Conservation (phyloP, 2,329 filamentous ascomycete genomes). For the Trichoderma harzianum region DNA sequence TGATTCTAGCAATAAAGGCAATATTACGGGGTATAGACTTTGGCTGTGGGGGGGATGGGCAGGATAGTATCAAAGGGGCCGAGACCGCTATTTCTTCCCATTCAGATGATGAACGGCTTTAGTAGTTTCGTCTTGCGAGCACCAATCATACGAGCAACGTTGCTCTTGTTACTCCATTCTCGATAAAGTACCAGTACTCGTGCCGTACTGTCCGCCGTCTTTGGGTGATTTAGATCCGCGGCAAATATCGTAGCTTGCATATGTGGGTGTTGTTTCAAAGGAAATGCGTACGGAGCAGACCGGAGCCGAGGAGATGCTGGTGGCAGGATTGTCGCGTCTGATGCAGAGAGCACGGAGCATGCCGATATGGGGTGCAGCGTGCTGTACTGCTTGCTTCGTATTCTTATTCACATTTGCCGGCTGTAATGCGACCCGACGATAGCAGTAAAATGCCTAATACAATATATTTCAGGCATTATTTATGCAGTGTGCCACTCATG, state of each 20-base stretch:
- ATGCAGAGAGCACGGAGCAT: background rate
- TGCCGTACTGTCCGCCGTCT: background rate
- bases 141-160: background rate
- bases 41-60: background rate
- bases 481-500: background rate
- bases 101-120: background rate
- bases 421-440: background rate
- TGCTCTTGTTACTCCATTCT: background rate
- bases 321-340: background rate
- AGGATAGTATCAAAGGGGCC: background rate
- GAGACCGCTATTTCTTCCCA: conserved; percentile 11
- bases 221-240: background rate
- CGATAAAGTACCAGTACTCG: background rate
- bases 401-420: background rate
- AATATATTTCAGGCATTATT: background rate
- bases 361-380: background rate
- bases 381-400: background rate
- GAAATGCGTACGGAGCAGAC: background rate
- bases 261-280: background rate
- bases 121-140: background rate
- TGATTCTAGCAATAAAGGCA: background rate
- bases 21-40: background rate
- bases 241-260: background rate
- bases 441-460: background rate
- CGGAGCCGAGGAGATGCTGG: background rate